Base-by-base conservation (phyloP, 2,329 filamentous ascomycete species). In the Metarhizium guizhouense region DNA sequence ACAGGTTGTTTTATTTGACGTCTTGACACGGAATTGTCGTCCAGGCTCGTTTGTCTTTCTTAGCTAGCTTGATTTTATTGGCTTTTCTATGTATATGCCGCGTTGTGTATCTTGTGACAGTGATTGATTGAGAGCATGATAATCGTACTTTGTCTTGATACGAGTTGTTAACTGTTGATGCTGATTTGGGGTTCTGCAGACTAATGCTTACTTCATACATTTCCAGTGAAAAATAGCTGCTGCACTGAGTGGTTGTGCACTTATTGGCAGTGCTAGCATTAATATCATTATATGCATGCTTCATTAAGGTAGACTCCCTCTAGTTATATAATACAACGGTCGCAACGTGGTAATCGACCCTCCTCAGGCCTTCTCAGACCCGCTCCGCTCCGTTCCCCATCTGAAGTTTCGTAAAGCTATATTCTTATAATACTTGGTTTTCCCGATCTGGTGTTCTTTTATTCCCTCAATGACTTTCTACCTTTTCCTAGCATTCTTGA, bases 401-500 rank as follows among this genome's bases (percentile, higher is more conserved):
- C 45, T 48, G 13, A 14, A 8, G 6, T 45, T 10, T 25, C 7
- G 18, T 16, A 16, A 20, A 45, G 3, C 42, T 18, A 6, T 20
- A 20, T 14, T 45, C 16, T 13, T 45, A 20, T 20, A 18, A 18
- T 20, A 16, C 10, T 38, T 25, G 16, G 16, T n/a, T 14, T 30
- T 3, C 14, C 10, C 38, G 38, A 43, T 25, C 20, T n/a, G 43
- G 16, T 45, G 40, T 6, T 14, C 13, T 8, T 34, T 7, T 34
- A 34, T 43, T 52, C 6, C 20, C 18, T 18, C n/a, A 14, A 53
- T 10, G 0, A 25, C 51, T 49, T 50, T 60, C 62, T 66, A 82
- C 66, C 79, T 75, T 69, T 74, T 85, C 72, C 83, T 83, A 61
- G 85, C 81, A 59, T 90, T 89, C 72, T 84, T 87, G 68, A 97